Evolutionary conservation across 129 eudicot species (phyloP), one percentile per base, ranked within the genome.

Genomic region (Chrysanthemum seticuspe): DNA sequence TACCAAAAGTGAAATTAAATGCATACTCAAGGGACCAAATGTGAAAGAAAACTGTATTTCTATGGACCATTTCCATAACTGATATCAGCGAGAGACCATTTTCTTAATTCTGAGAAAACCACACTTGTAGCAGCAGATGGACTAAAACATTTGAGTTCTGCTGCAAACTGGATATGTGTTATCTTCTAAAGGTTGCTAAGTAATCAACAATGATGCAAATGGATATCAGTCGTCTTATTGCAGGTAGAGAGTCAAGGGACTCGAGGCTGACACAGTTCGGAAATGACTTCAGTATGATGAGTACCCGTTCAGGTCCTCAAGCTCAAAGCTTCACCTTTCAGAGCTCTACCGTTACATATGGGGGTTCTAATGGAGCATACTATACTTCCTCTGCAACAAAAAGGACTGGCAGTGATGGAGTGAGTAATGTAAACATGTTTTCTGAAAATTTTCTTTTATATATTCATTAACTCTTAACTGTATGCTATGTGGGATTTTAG

Each of bases 401-500:
- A 85, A 90, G 91, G 79, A 61, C 68, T 18, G 96, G 97, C 55
- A 90, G 94, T 78, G 97, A 94, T 76, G 96, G 97, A 61, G 97
- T 93, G 67, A 82, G 96, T 84, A 49, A 36, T 34, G 13, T 16
- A 15, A n/a, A 51, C 12, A 6, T 18, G 18, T 44, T 13, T 10
- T 16, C 51, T 59, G 74, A 47, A 23, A 25, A 0, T 8, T 55
- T 13, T 9, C 10, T 55, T 82, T 51, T 54, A 29, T 36, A 45
- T 65, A 45, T 27, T 11, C 5, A 11, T 2, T 9, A 18, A 54
- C 52, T 68, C 10, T 19, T 76, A 27, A 76, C 27, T 16, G n/a
- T 70, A 44, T 77, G 27, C 3, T 5, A 19, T 74, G 67, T 66
- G 70, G 75, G 62, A 7, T 70, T 76, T 21, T 81, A 93, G 98